A percentile compares a stretch with the other conserved stretches of the same genome.
These are phyloP conservation scores for Backusella tuberculispora DNA, from an alignment of 192 early-diverging fungal genomes.

Conservation along the genomic window DNA sequence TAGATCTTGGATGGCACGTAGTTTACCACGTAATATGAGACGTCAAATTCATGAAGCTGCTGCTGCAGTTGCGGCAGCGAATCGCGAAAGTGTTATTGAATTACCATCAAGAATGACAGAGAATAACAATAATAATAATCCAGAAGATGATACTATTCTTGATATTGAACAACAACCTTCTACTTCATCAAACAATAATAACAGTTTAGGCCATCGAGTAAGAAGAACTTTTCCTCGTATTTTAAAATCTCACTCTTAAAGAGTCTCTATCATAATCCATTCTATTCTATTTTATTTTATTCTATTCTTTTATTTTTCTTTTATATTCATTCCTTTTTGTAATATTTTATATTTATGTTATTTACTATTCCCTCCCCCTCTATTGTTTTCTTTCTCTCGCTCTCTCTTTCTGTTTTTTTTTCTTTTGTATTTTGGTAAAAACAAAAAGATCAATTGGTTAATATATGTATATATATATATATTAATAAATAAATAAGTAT, in stretches of 20 bases:
- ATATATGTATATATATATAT: not conserved
- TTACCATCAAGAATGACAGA: conserved; percentile 33
- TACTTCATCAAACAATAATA: not conserved
- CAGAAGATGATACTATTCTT: not conserved
- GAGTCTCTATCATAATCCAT: not conserved
- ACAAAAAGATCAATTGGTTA: not conserved
- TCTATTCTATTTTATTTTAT: no score
- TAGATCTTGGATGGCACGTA: conserved; percentile 39
- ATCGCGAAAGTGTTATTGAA: conserved; percentile 23
- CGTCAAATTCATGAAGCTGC: conserved; percentile 30
- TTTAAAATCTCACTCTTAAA: not conserved
- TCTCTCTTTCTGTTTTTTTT: not conserved
- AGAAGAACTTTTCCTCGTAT: not conserved
- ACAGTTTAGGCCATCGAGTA: not conserved
- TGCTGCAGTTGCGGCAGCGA: not conserved
- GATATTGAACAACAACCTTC: not conserved
- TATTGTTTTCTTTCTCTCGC: no score
- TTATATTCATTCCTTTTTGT: not conserved
- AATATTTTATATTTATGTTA: not conserved
- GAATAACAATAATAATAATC: not conserved
- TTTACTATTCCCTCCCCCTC: no score
- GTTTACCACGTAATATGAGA: conserved; percentile 41
- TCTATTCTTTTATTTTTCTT: no score
- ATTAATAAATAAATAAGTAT: not conserved
- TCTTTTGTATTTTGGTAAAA: not conserved